Evolutionary conservation across 768 basidiomycete species (phyloP), one percentile per base, ranked within the genome.

Genomic region (Trametes maxima): DNA sequence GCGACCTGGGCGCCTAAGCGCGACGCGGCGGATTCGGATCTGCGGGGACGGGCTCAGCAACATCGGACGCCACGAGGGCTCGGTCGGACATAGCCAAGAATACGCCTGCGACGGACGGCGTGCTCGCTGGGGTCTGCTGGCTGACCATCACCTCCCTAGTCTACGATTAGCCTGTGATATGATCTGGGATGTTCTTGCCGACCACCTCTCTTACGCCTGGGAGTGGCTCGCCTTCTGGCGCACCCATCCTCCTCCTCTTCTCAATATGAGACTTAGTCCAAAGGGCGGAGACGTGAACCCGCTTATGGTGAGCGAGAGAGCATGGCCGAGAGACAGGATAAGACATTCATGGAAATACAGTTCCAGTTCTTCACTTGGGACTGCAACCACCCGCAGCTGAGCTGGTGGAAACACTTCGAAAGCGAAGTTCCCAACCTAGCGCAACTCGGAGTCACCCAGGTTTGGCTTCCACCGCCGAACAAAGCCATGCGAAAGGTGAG

Each of bases 361-460:
- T 73, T 93, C 28, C 92, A 94, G 73, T 94, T 92, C 74, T 94
- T 92, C 68, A 92, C 90, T 14, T 94, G 92, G 92, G 85, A 93
- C 53, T 75, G 83, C 33, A 73, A 74, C 25, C 80, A 83, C 65
- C 77, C 78, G 14, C 72, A 76, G 17, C 72, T 84, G 77, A 90
- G 86, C 70, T 93, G 92, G 92, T 94, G 92, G 92, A 79, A 80
- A 67, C 85, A 90, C 71, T 79, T 94, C 37, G 85, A 89, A 70
- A 66, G 65, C 11, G 85, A 92, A 68, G 74, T 89, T 12, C 87
- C 90, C 13, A 74, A 68, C 44, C 80, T 94, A 19, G 82, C 81
- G 5, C 77, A 82, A 46, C 76, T 90, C 63, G 92, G 92, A 14
- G 80, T 92, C 66, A 92, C 92, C 0, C 90, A 92, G 70, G 79